A percentile compares a stretch with the other conserved stretches of the same genome.
phyloP scores from a whole-genome alignment of 176 grass and related monocot species.

The Poa pratensis region DNA sequence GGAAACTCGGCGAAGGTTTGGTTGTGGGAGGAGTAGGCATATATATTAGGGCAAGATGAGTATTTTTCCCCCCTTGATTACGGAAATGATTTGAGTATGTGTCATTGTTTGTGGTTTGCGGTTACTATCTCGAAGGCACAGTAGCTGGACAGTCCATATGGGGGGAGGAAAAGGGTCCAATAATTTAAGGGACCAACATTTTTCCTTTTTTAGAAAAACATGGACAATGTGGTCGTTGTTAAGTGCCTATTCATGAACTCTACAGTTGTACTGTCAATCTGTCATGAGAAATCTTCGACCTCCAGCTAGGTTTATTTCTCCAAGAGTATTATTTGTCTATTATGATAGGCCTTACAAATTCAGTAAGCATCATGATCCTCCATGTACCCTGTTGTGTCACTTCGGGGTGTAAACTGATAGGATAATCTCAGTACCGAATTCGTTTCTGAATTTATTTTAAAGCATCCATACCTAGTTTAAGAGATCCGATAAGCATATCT shows the following conservation, averaged over 20 bases:
- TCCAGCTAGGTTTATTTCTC: neutral
- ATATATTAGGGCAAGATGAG: constrained; percentile 35
- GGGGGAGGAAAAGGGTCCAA: constrained; percentile 36
- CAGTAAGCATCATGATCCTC: too few species aligned
- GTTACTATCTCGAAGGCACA: constrained; percentile 8
- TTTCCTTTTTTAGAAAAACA: neutral
- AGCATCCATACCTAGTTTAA: too few species aligned
- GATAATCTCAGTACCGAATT: too few species aligned
- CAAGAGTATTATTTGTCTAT: too few species aligned
- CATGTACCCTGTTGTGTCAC: too few species aligned
- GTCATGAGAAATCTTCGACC: neutral
- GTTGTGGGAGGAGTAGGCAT: neutral
- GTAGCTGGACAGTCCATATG: constrained; percentile 37
- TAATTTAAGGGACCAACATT: constrained; percentile 30
- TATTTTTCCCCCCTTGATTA: constrained; percentile 33
- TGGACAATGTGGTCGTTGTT: constrained; percentile 29
- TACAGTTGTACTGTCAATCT: neutral
- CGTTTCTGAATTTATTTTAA: too few species aligned
- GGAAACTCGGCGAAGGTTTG: neutral
- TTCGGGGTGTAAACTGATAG: too few species aligned
- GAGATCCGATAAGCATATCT: too few species aligned
- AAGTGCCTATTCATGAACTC: constrained; percentile 7
- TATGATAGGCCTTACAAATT: too few species aligned
- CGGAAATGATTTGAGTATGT: neutral
- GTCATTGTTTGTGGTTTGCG: neutral